These are phyloP conservation scores for Vitis rotundifolia DNA, from an alignment of 164 flowering plant species.

Conservation along the genomic window DNA sequence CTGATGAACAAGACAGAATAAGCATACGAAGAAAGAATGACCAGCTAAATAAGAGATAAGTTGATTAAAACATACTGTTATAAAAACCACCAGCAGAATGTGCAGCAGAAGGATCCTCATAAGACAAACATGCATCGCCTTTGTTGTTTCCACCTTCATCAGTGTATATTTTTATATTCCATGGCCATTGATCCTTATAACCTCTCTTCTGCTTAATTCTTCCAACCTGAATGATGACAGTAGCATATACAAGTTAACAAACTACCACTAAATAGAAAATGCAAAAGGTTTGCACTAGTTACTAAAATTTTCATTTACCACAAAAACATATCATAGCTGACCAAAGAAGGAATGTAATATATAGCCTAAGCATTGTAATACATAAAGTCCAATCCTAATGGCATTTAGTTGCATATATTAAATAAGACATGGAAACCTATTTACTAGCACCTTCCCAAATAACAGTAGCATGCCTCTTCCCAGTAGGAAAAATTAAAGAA, in stretches of 20 bases:
- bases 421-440: neutral
- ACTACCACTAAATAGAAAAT: neutral
- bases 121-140: constrained; percentile 84
- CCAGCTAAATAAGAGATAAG: neutral
- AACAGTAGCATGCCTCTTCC: too few species aligned
- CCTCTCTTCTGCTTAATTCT: constrained; percentile 97
- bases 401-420: neutral
- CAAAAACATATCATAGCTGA: neutral
- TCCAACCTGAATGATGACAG: constrained; percentile 58
- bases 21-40: neutral
- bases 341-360: neutral
- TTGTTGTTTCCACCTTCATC: constrained; percentile 89
- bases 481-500: too few species aligned
- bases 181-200: constrained; percentile 99
- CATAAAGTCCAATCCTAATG: neutral
- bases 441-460: too few species aligned
- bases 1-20: constrained; percentile 29
- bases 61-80: constrained; percentile 45
- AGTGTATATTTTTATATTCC: constrained; percentile 83
- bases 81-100: constrained; percentile 96
- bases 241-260: neutral
- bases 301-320: neutral
- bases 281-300: neutral
- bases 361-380: neutral
- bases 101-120: constrained; percentile 99